Evolutionary conservation across 306 rosid genomes (phyloP).

Genomic region (Delonix regia): DNA sequence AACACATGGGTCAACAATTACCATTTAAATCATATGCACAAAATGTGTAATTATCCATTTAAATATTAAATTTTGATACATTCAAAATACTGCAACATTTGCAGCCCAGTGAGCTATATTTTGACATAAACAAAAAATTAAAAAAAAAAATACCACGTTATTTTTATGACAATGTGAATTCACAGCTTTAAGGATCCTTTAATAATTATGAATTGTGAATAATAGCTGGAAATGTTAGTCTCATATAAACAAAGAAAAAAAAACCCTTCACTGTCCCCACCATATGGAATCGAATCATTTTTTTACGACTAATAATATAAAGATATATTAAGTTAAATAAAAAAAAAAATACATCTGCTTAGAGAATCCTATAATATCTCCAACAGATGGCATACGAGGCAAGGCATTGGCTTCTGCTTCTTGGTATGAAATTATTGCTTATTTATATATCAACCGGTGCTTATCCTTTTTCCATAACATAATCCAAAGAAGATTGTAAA

Average conservation of each 20-base stretch:
- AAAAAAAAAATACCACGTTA: background rate
- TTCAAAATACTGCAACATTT: background rate
- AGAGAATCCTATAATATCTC: constrained; percentile 24
- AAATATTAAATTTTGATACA: background rate
- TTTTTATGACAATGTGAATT: background rate
- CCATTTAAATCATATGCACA: no score
- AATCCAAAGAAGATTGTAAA: no score
- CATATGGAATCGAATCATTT: constrained; percentile 1
- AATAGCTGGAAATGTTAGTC: background rate
- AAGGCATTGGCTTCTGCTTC: constrained; percentile 18
- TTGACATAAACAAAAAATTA: background rate
- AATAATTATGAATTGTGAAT: background rate
- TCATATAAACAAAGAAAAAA: background rate
- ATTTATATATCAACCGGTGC: constrained; percentile 4
- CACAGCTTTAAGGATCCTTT: background rate
- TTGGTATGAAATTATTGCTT: constrained; percentile 31
- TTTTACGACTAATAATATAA: background rate
- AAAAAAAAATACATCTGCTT: background rate
- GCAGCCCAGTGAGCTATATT: background rate
- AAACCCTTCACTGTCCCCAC: background rate
- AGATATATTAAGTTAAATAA: background rate
- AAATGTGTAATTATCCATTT: no score
- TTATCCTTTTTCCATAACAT: background rate
- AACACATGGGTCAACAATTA: no score
- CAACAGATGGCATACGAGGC: background rate